Conservation (phyloP, 257 asterid genomes). For the Paraleonurus japonicus region DNA sequence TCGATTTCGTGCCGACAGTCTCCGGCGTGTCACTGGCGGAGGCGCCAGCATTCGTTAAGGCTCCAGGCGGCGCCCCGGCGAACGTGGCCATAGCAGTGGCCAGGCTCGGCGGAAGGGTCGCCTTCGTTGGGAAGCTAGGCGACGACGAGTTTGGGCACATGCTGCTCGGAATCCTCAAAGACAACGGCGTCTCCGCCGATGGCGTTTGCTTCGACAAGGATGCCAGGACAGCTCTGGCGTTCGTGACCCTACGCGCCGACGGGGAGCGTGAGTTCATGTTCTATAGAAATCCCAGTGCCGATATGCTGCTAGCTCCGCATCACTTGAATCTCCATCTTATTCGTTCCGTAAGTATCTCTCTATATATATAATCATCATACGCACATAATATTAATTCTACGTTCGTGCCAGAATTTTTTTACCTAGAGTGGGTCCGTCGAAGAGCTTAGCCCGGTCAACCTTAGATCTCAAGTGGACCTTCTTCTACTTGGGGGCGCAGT, state of each 20-base stretch:
- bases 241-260: constrained; percentile 75
- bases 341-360: constrained; percentile 63
- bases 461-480: no score
- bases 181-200: constrained; percentile 52
- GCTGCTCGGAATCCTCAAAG: constrained; percentile 63
- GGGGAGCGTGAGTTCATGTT: constrained; percentile 86
- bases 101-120: constrained; percentile 57
- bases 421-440: no score
- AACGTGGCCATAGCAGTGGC: constrained; percentile 79
- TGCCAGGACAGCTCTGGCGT: constrained; percentile 66
- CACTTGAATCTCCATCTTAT: constrained; percentile 66
- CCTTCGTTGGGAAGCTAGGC: constrained; percentile 66
- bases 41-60: constrained; percentile 71
- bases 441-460: no score
- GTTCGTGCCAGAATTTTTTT: no score
- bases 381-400: no score
- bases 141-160: constrained; percentile 58
- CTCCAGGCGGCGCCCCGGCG: constrained; percentile 86
- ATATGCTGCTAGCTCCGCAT: constrained; percentile 61
- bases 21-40: constrained; percentile 74
- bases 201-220: constrained; percentile 59
- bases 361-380: neutral
- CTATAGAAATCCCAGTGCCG: constrained; percentile 80
- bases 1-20: constrained; percentile 79
- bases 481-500: no score